phyloP scores from a whole-genome alignment of 305 asterid genomes.

The Fraxinus nigra region DNA sequence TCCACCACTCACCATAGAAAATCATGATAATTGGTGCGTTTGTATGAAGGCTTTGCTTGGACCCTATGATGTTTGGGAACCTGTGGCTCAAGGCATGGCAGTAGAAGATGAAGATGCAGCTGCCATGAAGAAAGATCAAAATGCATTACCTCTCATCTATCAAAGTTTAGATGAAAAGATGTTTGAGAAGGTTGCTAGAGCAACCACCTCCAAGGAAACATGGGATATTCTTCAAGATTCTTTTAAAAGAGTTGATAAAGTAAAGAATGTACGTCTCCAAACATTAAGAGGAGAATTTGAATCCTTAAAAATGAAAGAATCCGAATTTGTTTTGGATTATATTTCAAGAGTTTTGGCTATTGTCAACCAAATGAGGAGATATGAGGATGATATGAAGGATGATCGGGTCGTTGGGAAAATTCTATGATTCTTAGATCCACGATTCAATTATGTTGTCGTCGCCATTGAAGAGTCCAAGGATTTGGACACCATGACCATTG shows the following conservation, averaged over 20 bases:
- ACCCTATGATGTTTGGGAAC: not conserved
- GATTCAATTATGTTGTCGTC: constrained; percentile 5
- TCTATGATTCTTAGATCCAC: not conserved
- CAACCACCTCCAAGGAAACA: not conserved
- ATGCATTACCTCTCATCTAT: not conserved
- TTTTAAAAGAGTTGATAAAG: not conserved
- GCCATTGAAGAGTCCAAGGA: constrained; percentile 17
- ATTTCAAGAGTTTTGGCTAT: not conserved
- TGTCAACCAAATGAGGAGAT: not conserved
- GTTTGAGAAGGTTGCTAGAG: not conserved
- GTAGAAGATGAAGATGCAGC: not conserved
- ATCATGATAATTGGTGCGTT: not conserved
- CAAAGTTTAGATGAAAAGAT: not conserved
- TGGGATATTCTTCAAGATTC: not conserved
- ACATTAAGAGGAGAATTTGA: not conserved
- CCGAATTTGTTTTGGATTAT: not conserved
- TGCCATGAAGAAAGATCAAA: not conserved
- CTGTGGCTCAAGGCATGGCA: not conserved
- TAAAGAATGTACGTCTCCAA: not conserved
- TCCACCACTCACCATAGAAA: not conserved
- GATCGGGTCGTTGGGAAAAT: not conserved
- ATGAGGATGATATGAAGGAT: not conserved
- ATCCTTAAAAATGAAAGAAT: not conserved
- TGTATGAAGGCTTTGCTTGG: not conserved
- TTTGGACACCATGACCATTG: constrained; percentile 9